These are phyloP conservation scores for Globisporangium nodosum DNA, from an alignment of 352 stramenopile genomes.

Conservation along the genomic window DNA sequence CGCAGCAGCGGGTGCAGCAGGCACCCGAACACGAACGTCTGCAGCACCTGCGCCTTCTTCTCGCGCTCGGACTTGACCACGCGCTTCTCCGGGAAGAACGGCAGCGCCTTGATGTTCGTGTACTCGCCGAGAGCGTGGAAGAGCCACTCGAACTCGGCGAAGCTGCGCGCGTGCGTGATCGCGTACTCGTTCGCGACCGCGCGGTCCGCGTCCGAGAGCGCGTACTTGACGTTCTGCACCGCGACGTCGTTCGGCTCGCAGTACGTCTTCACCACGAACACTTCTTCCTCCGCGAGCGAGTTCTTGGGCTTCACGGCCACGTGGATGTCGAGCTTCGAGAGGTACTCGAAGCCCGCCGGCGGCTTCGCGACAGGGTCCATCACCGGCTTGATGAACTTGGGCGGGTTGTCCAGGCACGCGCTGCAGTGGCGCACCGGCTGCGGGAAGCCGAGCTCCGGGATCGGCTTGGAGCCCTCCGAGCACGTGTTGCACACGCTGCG, in stretches of 20 bases:
- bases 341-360: conserved; percentile 77
- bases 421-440: conserved; percentile 77
- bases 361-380: conserved; percentile 76
- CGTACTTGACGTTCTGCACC: conserved; percentile 44
- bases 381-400: conserved; percentile 73
- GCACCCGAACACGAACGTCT: conserved; percentile 78
- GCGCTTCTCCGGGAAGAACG: conserved; percentile 74
- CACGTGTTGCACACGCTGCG: conserved; percentile 83
- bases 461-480: conserved; percentile 77
- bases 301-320: conserved; percentile 42
- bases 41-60: conserved; percentile 40
- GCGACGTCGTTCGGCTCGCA: conserved; percentile 67
- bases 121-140: conserved; percentile 66
- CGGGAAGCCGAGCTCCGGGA: conserved; percentile 76
- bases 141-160: conserved; percentile 83
- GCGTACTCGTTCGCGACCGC: conserved; percentile 77
- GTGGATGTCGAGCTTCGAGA: conserved; percentile 80
- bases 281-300: conserved; percentile 45
- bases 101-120: conserved; percentile 77
- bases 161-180: conserved; percentile 58
- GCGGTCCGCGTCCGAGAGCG: conserved; percentile 50
- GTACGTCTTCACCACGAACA: conserved; percentile 74
- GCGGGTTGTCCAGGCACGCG: conserved; percentile 70
- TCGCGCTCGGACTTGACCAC: conserved; percentile 40
- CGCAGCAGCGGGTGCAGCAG: conserved; percentile 77